Evolutionary conservation across 2,329 filamentous ascomycete genomes (phyloP), one percentile per base, ranked within the genome.

Genomic region (Zarea fungicola): DNA sequence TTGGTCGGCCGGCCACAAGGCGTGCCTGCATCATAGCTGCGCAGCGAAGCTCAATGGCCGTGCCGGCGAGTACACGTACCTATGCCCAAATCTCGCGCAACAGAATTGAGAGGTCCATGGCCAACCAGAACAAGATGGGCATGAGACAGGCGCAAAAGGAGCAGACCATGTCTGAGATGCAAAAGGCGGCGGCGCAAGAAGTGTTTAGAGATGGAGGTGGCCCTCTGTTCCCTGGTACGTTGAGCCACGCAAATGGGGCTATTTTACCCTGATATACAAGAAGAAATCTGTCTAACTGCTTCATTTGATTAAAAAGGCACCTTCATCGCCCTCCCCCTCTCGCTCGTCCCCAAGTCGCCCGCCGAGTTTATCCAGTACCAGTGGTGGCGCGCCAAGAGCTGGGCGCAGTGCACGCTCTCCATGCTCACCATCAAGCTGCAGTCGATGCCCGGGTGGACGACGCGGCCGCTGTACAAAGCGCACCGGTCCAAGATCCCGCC

Each of bases 381-480:
- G 36, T 67, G 61, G 60, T 60, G 56, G 52, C 65, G 67, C 34
- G 19, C 65, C 26, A 66, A 62, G 53, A 59, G 66, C 51, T 72
- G 66, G 52, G 43, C 56, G 35, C 50, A 61, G n/a, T 67, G 70
- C 50, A 55, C 64, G 9, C 51, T 62, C 25, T 60, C 63, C 2
- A 26, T 73, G 8, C 43, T 72, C 19, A 63, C 65, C 23, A 57
- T 72, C 42, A 71, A 73, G 57, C 56, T 74, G 42, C 55, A 65
- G 28, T 78, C 76, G 22, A 76, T 74, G 67, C 68, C 69, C 21
- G 58, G 55, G 49, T 62, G 71, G 55, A 62, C 71, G 45, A 64
- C 63, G 26, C 65, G 65, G 18, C 72, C 73, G 11, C 59, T 57
- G n/a, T 73, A 74, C 60, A 70, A 73, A 58, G 60, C 74, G 22